Conservation (phyloP, 352 stramenopile species). For the Pythium volutum region DNA sequence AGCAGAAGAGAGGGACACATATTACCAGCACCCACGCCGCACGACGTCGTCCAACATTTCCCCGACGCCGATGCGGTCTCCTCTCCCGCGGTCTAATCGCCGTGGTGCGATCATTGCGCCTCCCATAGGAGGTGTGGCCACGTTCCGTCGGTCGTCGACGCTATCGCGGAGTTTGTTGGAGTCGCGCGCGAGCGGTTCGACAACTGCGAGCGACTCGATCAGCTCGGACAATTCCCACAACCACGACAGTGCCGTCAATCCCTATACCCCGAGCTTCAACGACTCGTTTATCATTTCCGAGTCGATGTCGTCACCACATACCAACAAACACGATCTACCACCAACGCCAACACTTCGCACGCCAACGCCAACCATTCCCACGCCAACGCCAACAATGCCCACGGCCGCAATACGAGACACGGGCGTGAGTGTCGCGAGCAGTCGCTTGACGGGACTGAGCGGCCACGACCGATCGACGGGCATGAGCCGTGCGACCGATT, state of each 20-base stretch:
- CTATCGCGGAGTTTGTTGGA: constrained; percentile 22
- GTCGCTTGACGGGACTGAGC: constrained; percentile 1
- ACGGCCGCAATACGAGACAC: background rate
- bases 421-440: background rate
- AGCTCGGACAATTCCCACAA: constrained; percentile 19
- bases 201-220: constrained; percentile 25
- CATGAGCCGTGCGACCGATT: constrained; percentile 1
- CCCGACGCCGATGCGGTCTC: constrained; percentile 1
- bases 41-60: constrained; percentile 1
- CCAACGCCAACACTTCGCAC: background rate
- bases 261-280: constrained; percentile 3
- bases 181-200: constrained; percentile 16
- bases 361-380: too few species aligned
- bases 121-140: constrained; percentile 3
- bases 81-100: constrained; percentile 3
- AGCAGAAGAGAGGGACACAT: constrained; percentile 6
- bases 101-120: constrained; percentile 15
- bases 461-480: background rate
- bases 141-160: constrained; percentile 12
- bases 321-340: background rate
- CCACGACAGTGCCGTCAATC: background rate
- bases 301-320: background rate
- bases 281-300: background rate
- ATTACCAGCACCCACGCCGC: constrained; percentile 15
- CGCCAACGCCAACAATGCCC: background rate